Evolutionary conservation across 176 grass and related monocot genomes (phyloP), one percentile per base, ranked within the genome.

Genomic region (barley (Hordeum vulgare)): DNA sequence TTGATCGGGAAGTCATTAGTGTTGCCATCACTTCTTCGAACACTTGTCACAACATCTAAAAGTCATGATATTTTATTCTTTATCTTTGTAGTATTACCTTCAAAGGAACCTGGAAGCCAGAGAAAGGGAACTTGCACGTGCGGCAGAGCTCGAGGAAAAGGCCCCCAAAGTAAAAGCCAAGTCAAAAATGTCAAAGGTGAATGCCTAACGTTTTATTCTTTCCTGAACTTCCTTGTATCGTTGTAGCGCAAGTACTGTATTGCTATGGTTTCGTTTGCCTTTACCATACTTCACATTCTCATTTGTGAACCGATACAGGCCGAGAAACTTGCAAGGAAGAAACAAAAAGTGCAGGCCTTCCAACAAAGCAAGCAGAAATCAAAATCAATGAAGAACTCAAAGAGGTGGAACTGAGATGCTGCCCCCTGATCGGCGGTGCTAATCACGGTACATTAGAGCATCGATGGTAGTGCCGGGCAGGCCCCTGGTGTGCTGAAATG

Each of bases 181-280:
- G 56, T 99, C 93, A 25, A 99, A 96, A 80, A 99, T 99, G 96
- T 96, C 93, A 11, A 96, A 99, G 93, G 96, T 99, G 74, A 82
- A 45, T 20, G 61, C 75, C 51, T 76, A 36, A 73, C 37, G 17
- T 1, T 18, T 35, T 27, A 27, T 78, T 74, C 57, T 25, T 21
- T 74, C 40, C 62, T 36, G 13, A 76, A 81, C 64, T 77, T 57
- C 56, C 18, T 7, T 31, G 9, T 53, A 18, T 51, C 1, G 28
- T 39, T 3, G 0, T 24, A 25, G 40, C 60, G n/a, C 7, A 9
- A 3, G 7, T 56, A 8, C 18, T 1, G 7, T 21, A 56, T 56
- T 56, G 21, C 8, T 44, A 76, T 64, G 11, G 8, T 80, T 86
- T 39, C 29, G 14, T 31, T 89, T 80, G 11, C 14, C 12, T 31